Conservation (phyloP, 1,284 basidiomycete genomes). For the Puccinia coronata region DNA sequence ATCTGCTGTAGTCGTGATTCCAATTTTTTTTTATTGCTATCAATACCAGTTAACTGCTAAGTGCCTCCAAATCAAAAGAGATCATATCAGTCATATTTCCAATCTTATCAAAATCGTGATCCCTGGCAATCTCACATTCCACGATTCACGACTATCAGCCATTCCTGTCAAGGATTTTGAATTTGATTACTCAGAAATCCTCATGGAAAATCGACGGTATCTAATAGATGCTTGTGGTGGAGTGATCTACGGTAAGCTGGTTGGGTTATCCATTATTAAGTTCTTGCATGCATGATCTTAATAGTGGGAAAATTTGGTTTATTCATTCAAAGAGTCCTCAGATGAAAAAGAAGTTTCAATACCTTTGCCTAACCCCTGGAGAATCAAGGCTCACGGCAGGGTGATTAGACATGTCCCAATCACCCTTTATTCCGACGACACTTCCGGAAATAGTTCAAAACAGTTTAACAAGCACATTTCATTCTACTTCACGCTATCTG, state of each 20-base stretch:
- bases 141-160: neutral
- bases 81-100: neutral
- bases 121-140: neutral
- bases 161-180: neutral
- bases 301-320: neutral
- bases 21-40: neutral
- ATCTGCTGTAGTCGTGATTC: neutral
- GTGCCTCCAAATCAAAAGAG: neutral
- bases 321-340: too few species aligned
- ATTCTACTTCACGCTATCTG: too few species aligned
- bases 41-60: neutral
- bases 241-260: neutral
- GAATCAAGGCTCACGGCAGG: conserved; percentile 21
- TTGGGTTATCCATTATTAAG: neutral
- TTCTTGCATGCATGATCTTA: neutral
- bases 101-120: neutral
- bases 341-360: neutral
- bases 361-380: conserved; percentile 38
- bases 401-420: conserved; percentile 55
- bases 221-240: neutral
- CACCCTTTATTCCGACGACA: conserved; percentile 62
- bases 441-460: too few species aligned
- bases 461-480: too few species aligned
- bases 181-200: neutral
- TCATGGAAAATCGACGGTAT: neutral